Conservation (phyloP, 2,329 filamentous ascomycete genomes). For the Pseudocercospora ulei region DNA sequence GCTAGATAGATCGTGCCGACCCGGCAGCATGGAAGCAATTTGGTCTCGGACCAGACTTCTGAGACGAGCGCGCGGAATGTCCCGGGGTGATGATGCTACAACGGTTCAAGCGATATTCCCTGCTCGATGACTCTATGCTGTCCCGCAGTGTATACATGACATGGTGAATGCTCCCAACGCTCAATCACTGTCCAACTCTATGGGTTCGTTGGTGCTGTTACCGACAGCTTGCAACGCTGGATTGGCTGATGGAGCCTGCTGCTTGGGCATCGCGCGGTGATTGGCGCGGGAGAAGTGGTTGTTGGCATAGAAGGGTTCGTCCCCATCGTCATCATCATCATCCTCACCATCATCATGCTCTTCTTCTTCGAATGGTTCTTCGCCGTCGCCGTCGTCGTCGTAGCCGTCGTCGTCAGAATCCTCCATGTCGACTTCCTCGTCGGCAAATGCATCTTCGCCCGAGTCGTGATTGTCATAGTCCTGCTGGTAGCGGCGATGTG, state of each 20-base stretch:
- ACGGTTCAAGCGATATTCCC: no score
- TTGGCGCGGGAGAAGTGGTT: conserved; percentile 11
- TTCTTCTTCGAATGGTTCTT: conserved; percentile 10
- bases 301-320: conserved; percentile 14
- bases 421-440: not conserved
- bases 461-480: conserved; percentile 10
- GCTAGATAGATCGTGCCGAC: no score
- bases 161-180: no score
- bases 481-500: conserved; percentile 14
- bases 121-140: no score
- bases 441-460: conserved; percentile 1
- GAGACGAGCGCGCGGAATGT: no score
- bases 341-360: conserved; percentile 11
- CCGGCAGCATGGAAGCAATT: no score
- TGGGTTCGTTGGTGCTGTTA: conserved; percentile 13
- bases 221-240: conserved; percentile 22
- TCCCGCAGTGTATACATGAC: conserved; percentile 2
- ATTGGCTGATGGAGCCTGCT: conserved; percentile 11
- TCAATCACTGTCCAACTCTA: conserved; percentile 11
- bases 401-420: conserved; percentile 2
- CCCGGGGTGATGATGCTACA: no score
- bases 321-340: conserved; percentile 11
- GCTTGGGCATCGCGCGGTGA: conserved; percentile 7
- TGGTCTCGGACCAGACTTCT: no score
- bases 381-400: conserved; percentile 11